Base-by-base conservation (phyloP, 306 rosid genomes). In the Corylus avellana region DNA sequence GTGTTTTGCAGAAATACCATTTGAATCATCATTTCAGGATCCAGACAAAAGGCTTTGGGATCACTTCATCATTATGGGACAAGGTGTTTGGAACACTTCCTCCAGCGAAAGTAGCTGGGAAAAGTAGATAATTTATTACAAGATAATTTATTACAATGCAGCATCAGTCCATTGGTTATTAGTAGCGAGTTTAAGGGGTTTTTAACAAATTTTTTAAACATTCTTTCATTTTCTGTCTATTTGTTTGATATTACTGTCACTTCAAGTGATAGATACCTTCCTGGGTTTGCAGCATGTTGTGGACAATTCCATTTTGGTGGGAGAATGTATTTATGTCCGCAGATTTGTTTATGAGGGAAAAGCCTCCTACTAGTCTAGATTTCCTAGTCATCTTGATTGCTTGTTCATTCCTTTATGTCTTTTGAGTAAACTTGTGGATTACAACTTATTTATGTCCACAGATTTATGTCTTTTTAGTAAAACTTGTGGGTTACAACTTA, bases 51-150 rank as follows among this genome's bases (percentile, higher is more conserved):
- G 98, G 98, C 73, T 95, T 87, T 74, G 98, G 98, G 42, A 91
- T 95, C 78, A 95, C 98, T 81, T 92, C 98, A 66, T 81, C 94
- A 14, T 64, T 95, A 8, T 95, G 98, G 98, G 98, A 95, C 85
- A 84, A 54, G 85, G 84, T 87, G 79, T 92, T 95, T 78, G 97
- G 98, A 78, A 92, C 98, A 47, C 92, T 91, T 75, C 98, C 98
- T 68, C n/a, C 84, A 55, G 66, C 90, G 4, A 92, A 92, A 80
- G 71, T 77, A n/a, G 94, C 85, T 47, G 77, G 27, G 57, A 89
- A 88, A 76, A 81, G 77, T 58, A 85, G 83, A 87, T 88, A 89
- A 87, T 57, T 75, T 68, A 66, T 55, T 76, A 76, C 50, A 72
- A 85, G 35, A 32, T 32, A 32, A 32, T 32, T 32, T 32, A 32